Conservation (phyloP, 2,329 filamentous ascomycete species). For the Mariannaea sp. region DNA sequence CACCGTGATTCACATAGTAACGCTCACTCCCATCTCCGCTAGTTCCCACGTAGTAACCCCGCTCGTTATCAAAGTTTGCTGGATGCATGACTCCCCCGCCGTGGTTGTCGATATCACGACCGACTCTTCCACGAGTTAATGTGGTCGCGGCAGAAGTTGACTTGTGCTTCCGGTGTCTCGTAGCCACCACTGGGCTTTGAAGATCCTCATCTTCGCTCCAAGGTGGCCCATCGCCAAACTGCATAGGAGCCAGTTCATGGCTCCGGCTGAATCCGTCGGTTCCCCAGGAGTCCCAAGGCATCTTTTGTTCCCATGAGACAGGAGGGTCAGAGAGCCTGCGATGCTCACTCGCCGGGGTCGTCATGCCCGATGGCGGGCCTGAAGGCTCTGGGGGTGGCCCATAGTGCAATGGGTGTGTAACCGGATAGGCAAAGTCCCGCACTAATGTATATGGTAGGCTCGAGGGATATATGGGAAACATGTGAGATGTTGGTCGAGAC, state of each 20-base stretch:
- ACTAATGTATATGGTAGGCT: conserved; percentile 88
- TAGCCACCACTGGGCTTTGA: conserved; percentile 86
- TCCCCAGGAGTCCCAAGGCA: conserved; percentile 62
- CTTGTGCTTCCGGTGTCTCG: conserved; percentile 85
- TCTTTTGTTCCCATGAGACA: conserved; percentile 73
- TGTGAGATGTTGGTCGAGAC: conserved; percentile 79
- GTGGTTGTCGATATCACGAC: conserved; percentile 49
- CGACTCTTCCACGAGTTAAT: conserved; percentile 50
- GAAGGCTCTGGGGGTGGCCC: conserved; percentile 81
- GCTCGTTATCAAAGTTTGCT: conserved; percentile 61
- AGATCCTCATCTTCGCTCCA: conserved; percentile 97
- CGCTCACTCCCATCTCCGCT: conserved; percentile 73
- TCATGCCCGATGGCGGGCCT: conserved; percentile 73
- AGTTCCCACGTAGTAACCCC: conserved; percentile 69
- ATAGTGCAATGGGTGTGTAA: conserved; percentile 86
- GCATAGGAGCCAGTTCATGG: conserved; percentile 78
- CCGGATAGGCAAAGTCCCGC: conserved; percentile 92
- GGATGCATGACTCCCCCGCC: conserved; percentile 51
- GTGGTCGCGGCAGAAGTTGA: conserved; percentile 61
- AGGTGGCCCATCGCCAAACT: conserved; percentile 85
- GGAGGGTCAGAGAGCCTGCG: conserved; percentile 84
- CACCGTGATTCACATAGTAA: conserved; percentile 73
- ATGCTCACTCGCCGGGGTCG: conserved; percentile 82
- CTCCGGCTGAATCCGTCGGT: conserved; percentile 61
- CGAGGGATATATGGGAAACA: conserved; percentile 83